Conservation (phyloP, 768 basidiomycete species). For the Termitomyces sp. region DNA sequence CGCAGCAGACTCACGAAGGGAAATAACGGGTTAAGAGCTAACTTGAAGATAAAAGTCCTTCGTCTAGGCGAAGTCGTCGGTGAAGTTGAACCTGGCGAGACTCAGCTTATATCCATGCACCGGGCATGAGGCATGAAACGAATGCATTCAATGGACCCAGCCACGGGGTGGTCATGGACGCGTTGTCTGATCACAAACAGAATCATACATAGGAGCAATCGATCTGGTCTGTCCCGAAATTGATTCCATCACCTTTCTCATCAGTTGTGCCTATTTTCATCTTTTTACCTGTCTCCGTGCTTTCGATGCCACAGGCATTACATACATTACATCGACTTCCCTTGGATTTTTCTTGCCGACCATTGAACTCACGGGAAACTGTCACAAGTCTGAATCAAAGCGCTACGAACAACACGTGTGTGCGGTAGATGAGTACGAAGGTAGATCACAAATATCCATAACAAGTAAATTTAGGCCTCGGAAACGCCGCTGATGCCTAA, state of each 20-base stretch:
- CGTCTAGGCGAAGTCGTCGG: neutral
- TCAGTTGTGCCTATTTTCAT: too few species aligned
- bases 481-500: slow-evolving; percentile 22
- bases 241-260: neutral
- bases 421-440: neutral
- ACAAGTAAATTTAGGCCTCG: slow-evolving; percentile 1
- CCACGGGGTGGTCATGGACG: neutral
- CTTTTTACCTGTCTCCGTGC: too few species aligned
- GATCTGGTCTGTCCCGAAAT: neutral
- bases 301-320: neutral
- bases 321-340: neutral
- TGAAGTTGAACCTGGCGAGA: neutral
- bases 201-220: neutral
- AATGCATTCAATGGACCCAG: neutral
- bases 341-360: neutral
- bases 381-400: neutral
- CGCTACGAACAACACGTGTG: neutral
- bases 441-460: neutral
- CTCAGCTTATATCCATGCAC: neutral
- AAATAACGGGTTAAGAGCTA: neutral
- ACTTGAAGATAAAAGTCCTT: neutral
- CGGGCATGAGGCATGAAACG: neutral
- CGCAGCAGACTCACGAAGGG: neutral
- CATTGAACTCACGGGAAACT: neutral
- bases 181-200: neutral